A percentile compares a stretch with the other conserved stretches of the same genome.
Conservation (phyloP, 148 eudicot genomes). For the Cornus controversa region DNA sequence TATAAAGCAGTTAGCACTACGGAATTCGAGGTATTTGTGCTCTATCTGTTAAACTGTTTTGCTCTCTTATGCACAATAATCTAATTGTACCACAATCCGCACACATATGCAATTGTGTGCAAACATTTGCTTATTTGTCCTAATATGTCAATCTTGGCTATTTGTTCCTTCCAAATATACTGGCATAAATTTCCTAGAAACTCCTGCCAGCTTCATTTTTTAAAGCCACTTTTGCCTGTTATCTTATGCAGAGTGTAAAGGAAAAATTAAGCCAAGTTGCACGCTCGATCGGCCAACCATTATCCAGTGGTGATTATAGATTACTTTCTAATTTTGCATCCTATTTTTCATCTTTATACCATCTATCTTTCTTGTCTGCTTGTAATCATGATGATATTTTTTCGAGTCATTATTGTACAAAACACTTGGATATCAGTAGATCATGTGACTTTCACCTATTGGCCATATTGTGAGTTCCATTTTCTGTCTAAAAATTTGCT, state of each 20-base stretch:
- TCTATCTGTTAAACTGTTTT: neutral
- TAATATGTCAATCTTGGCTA: neutral
- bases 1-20: conserved; percentile 61
- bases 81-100: neutral
- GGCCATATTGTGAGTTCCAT: neutral
- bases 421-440: neutral
- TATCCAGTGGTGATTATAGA: conserved; percentile 44
- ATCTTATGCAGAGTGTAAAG: conserved; percentile 53
- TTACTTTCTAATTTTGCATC: neutral
- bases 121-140: neutral
- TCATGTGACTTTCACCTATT: neutral
- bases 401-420: neutral
- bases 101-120: neutral
- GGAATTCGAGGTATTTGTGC: conserved; percentile 66
- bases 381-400: neutral
- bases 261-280: conserved; percentile 77
- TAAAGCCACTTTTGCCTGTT: conserved; percentile 7
- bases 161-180: neutral
- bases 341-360: neutral
- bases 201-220: neutral
- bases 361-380: neutral
- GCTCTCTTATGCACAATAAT: neutral
- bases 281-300: conserved; percentile 57
- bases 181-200: neutral
- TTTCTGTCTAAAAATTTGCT: neutral